Evolutionary conservation across 2,329 filamentous ascomycete species (phyloP), one percentile per base, ranked within the genome.

Genomic region (Fusarium tjaetaba): DNA sequence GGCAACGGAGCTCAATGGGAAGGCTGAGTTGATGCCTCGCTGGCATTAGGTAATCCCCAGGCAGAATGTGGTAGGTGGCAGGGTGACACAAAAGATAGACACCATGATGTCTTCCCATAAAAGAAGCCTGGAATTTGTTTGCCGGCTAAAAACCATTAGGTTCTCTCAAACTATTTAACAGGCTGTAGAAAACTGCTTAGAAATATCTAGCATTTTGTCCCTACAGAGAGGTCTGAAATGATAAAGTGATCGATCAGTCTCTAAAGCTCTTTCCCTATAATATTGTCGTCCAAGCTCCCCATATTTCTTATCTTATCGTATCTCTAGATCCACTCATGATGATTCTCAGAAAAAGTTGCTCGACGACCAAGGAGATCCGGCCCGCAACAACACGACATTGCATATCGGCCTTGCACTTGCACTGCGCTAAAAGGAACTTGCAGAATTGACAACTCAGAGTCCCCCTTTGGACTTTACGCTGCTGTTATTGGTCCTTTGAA

Each of bases 11-110:
- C 78, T 81, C 76, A 76, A 71, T 73, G 71, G 75, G 72, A 79
- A 81, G 80, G 81, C 80, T 82, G 80, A 74, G 72, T 77, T 72
- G 78, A 63, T 79, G 78, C 74, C 78, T 82, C 73, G 72, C 60
- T 43, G 53, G 39, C 45, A 70, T 72, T 70, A 68, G 22, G 38
- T 65, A 72, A 72, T 76, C 80, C 79, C 82, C 73, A 83, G 81
- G 81, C 81, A 81, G 55, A 38, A 71, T 4, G 5, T 11, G 11
- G 13, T 20, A n/a, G 15, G 15, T 43, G 13, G 11, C 5, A 20
- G 24, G 53, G n/a, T 46, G 60, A 66, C 41, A 70, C 13, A 66
- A 70, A 61, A 18, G 22, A 9, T 11, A 34, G 48, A n/a, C 60
- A 46, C 24, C 14, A 36, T 22, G n/a, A 52, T 26, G 16, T 15